A percentile compares a stretch with the other conserved stretches of the same genome.
These are phyloP conservation scores for Misopates orontium DNA, from an alignment of 257 asterid genomes.

Conservation along the genomic window DNA sequence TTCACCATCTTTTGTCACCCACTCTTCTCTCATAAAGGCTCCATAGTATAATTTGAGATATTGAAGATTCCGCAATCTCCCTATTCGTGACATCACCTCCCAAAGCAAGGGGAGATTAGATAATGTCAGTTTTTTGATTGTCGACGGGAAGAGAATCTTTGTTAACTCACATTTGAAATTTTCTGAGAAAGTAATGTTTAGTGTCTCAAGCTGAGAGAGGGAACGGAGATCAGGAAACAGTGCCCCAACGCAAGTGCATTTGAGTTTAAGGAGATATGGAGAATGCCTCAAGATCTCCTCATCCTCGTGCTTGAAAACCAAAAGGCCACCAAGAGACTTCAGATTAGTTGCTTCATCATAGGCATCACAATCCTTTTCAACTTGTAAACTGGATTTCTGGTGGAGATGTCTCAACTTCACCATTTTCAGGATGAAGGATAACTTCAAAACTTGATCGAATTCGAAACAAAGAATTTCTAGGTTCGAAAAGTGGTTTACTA, in stretches of 20 bases:
- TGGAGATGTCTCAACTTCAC: conserved; percentile 25
- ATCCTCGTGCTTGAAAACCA: neutral
- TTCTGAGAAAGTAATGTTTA: neutral
- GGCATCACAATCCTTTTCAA: neutral
- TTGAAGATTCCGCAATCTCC: conserved; percentile 14
- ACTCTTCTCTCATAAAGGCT: neutral
- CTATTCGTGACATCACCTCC: neutral
- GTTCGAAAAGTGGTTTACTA: neutral
- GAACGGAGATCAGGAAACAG: conserved; percentile 6
- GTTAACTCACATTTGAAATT: neutral
- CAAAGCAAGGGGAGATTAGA: neutral
- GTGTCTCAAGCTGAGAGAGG: conserved; percentile 12
- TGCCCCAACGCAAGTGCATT: neutral
- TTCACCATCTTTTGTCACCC: conserved; percentile 19
- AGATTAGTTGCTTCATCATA: neutral
- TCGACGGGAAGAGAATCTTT: neutral
- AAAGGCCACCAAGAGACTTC: neutral
- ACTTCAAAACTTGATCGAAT: neutral
- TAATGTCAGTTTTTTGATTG: neutral
- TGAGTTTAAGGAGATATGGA: conserved; percentile 12
- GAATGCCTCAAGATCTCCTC: conserved; percentile 5
- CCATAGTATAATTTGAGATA: neutral
- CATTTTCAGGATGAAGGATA: conserved; percentile 5
- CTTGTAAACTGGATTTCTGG: neutral
- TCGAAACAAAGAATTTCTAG: conserved; percentile 16